Percentiles rank a stretch among this genome's conserved stretches.
phyloP scores from a whole-genome alignment of 345 rosid genomes.

The Brassica nigra region DNA sequence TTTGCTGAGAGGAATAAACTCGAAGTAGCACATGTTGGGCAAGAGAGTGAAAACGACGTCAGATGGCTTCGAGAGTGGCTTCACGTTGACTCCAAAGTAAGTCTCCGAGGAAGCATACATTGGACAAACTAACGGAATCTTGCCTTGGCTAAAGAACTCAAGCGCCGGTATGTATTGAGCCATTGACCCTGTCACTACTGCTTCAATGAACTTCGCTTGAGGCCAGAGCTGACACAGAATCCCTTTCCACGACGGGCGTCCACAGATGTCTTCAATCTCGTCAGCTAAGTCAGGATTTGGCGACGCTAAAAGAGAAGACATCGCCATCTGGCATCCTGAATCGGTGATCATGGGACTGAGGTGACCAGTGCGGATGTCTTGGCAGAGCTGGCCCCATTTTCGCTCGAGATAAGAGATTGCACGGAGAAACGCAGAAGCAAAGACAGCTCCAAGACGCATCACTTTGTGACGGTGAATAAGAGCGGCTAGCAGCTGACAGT shows the following conservation, averaged over 20 bases:
- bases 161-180: constrained; percentile 88
- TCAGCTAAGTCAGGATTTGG: constrained; percentile 58
- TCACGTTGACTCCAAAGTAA: constrained; percentile 80
- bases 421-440: constrained; percentile 85
- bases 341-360: constrained; percentile 81
- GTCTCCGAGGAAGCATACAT: constrained; percentile 98
- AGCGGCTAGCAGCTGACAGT: constrained; percentile 84
- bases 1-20: constrained; percentile 69
- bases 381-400: constrained; percentile 68
- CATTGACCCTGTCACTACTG: constrained; percentile 93
- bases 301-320: constrained; percentile 43
- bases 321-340: constrained; percentile 53
- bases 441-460: constrained; percentile 78
- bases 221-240: constrained; percentile 84
- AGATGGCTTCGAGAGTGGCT: constrained; percentile 71
- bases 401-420: constrained; percentile 79
- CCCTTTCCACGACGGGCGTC: constrained; percentile 72
- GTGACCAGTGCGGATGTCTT: constrained; percentile 61
- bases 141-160: constrained; percentile 76
- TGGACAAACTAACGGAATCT: constrained; percentile 76
- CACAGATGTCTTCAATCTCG: constrained; percentile 56
- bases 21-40: constrained; percentile 91
- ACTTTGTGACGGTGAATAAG: constrained; percentile 72
- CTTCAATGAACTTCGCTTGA: constrained; percentile 81
- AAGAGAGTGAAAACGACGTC: constrained; percentile 90